Conservation (phyloP, 345 rosid species). For the Draba incana region DNA sequence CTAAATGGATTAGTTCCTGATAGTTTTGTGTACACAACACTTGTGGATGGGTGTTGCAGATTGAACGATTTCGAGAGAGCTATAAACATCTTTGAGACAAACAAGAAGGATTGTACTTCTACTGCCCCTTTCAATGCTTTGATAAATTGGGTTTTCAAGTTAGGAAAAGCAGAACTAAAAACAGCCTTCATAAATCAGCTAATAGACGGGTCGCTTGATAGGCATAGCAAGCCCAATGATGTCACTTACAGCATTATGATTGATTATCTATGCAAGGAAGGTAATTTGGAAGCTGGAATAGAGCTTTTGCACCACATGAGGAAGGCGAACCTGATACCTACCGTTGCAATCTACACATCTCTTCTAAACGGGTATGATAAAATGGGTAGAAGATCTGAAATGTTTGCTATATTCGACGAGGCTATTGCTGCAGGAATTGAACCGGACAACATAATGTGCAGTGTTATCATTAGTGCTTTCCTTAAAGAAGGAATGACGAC, state of each 20-base stretch:
- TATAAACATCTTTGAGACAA: conserved; percentile 50
- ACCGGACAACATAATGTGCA: conserved; percentile 65
- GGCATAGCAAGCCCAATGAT: conserved; percentile 52
- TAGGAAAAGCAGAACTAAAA: conserved; percentile 46
- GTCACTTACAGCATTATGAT: conserved; percentile 75
- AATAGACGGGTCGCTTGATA: conserved; percentile 50
- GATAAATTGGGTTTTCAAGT: conserved; percentile 66
- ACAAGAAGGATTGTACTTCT: conserved; percentile 55
- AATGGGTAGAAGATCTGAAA: conserved; percentile 50
- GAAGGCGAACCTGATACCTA: conserved; percentile 55
- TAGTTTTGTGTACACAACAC: conserved; percentile 60
- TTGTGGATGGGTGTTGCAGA: conserved; percentile 73
- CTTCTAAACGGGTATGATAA: conserved; percentile 61
- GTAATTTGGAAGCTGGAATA: conserved; percentile 61
- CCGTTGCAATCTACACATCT: conserved; percentile 56
- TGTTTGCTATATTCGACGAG: conserved; percentile 61
- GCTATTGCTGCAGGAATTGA: conserved; percentile 60
- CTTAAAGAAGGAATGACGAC: conserved; percentile 56
- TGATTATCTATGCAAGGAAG: conserved; percentile 63
- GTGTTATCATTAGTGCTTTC: conserved; percentile 54
- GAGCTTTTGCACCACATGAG: conserved; percentile 60
- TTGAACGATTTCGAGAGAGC: conserved; percentile 63
- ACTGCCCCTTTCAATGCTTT: conserved; percentile 60
- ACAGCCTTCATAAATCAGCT: conserved; percentile 45
- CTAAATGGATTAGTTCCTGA: conserved; percentile 61